Percentiles rank a stretch among this genome's conserved stretches.
Evolutionary conservation across 2,329 filamentous ascomycete species (phyloP).

Genomic region (Neonectria faginata): DNA sequence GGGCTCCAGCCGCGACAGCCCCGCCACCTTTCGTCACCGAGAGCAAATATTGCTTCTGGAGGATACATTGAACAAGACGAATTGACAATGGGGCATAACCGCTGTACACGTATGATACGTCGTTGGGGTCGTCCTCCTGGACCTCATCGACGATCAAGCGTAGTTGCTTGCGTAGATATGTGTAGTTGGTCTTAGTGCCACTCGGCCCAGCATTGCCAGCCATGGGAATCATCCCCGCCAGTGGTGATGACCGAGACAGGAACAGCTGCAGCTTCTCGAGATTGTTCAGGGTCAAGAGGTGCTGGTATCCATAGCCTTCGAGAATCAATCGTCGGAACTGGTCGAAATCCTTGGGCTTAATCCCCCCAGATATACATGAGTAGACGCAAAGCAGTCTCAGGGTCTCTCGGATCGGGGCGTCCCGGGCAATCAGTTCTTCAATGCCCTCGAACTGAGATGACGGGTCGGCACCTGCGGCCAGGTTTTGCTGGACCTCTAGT

Average conservation of each 20-base stretch:
- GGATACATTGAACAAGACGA: conserved; percentile 88
- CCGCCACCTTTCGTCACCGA: conserved; percentile 74
- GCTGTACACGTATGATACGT: conserved; percentile 97
- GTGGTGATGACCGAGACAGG: conserved; percentile 78
- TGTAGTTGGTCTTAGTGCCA: conserved; percentile 89
- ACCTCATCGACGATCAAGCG: conserved; percentile 95
- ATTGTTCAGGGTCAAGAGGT: conserved; percentile 87
- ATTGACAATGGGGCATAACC: conserved; percentile 95
- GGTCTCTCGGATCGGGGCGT: conserved; percentile 82
- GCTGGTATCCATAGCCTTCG: conserved; percentile 95
- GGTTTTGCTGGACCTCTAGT: conserved; percentile 94
- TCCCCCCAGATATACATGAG: conserved; percentile 88
- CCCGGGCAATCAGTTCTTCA: conserved; percentile 92
- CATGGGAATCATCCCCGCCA: conserved; percentile 85
- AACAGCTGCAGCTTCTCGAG: conserved; percentile 93
- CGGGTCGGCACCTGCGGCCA: conserved; percentile 90
- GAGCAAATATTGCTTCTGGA: conserved; percentile 89
- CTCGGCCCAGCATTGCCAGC: conserved; percentile 64
- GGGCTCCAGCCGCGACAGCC: conserved; percentile 45
- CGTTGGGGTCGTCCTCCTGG: conserved; percentile 92
- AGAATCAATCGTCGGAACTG: conserved; percentile 88
- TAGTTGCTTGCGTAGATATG: conserved; percentile 85
- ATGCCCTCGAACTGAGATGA: conserved; percentile 90
- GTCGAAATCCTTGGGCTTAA: conserved; percentile 90
- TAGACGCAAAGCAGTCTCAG: conserved; percentile 90